Base-by-base conservation (phyloP, 1,139 yeast genomes). In the Sugiyamaella grinbergsii region DNA sequence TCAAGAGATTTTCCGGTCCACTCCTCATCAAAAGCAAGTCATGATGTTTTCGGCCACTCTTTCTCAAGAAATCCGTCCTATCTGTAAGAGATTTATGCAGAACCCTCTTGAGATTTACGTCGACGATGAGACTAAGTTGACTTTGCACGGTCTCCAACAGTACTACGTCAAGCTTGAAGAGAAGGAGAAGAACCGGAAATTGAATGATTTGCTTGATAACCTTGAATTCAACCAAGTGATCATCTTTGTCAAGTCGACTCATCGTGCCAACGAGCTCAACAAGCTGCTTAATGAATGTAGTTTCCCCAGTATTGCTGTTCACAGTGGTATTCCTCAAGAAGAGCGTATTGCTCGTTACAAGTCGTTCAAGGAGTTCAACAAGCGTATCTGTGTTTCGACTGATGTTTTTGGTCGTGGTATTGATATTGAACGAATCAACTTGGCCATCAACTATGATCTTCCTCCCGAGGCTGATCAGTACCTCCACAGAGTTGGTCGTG, bases 391-490 rank as follows among this genome's bases (percentile, higher is more conserved):
- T 79, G 98, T 93, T 50, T 84, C 97, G 55, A 93, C 98, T 55
- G 98, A 93, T 75, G 97, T 93, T 53, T 93, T 93, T 64, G 98
- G 98, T 68, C 91, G 98, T 80, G 98, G 98, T 78, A 93, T 93
- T 66, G 98, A 93, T 81, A 91, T 93, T 62, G 98, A 93, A 79
- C 90, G 98, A 77, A 91, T 93, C 74, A 93, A 93, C 75, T 77
- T 93, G 71, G 98, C 98, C 57, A 90, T 93, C 78, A 93, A 93
- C 78, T 93, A 93, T 73, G 98, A 93, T 74, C 58, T 69, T 62
- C 81, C 83, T 50, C 77, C 73, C 61, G 96, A 89, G 75, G 96
- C 98, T 58, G 98, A 93, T 74, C 97, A 93, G 74, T 93, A 93
- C 75, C 82, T 93, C 70, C 98, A 93, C 78, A 88, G 98, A 77